phyloP scores from a whole-genome alignment of 1,139 yeast genomes.

The Eremothecium gossypii region DNA sequence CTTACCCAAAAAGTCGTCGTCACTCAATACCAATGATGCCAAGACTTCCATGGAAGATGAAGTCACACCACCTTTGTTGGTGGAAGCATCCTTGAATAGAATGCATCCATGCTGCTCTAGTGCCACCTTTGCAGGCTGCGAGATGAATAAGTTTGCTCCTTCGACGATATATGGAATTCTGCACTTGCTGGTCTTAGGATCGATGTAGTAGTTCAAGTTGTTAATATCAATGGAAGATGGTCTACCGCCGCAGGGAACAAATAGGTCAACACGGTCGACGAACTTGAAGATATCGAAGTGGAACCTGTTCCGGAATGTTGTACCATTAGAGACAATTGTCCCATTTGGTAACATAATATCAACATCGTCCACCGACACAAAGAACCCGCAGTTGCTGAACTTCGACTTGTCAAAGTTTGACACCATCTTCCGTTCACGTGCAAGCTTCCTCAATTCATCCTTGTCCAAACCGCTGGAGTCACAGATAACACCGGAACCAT shows the following conservation, averaged over 20 bases:
- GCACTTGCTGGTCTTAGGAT: conserved; percentile 65
- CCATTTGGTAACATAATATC: conserved; percentile 77
- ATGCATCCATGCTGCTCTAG: conserved; percentile 82
- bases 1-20: conserved; percentile 62
- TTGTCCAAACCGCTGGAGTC: conserved; percentile 88
- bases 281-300: conserved; percentile 67
- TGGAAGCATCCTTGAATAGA: conserved; percentile 90
- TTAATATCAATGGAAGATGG: conserved; percentile 91
- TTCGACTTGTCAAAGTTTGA: conserved; percentile 56
- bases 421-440: conserved; percentile 69
- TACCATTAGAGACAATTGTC: conserved; percentile 63
- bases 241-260: conserved; percentile 99
- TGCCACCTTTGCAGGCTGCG: conserved; percentile 84
- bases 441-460: conserved; percentile 67
- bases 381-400: conserved; percentile 67
- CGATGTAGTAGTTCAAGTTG: conserved; percentile 66
- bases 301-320: conserved; percentile 85
- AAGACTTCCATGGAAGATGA: conserved; percentile 92
- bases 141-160: conserved; percentile 93
- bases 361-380: conserved; percentile 78
- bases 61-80: conserved; percentile 98
- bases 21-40: conserved; percentile 88
- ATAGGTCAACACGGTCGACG: conserved; percentile 62
- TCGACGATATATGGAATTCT: conserved; percentile 85
- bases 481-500: conserved; percentile 90